Evolutionary conservation across 2,329 filamentous ascomycete genomes (phyloP).

Genomic region (Ophiostoma sp.): DNA sequence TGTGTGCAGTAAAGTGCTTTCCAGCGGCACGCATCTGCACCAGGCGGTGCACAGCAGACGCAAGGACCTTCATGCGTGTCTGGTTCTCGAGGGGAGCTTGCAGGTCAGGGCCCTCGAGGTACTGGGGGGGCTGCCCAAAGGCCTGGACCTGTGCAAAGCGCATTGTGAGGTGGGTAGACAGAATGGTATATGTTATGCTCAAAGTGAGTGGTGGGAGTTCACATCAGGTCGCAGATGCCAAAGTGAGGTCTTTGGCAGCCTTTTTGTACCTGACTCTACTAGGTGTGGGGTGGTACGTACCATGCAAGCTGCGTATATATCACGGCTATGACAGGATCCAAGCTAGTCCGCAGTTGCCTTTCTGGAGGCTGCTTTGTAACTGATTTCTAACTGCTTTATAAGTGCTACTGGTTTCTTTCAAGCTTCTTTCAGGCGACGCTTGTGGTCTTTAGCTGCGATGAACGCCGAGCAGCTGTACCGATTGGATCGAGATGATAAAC

Average conservation of each 20-base stretch:
- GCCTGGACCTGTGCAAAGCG: conserved; percentile 21
- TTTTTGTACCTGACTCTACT: background rate
- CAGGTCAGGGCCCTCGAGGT: conserved; percentile 23
- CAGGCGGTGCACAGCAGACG: conserved; percentile 48
- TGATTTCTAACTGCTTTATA: background rate
- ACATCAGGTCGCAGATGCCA: background rate
- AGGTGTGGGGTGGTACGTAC: background rate
- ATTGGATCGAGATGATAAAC: background rate
- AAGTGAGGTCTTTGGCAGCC: background rate
- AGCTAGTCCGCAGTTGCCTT: background rate
- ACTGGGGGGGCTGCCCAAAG: conserved; percentile 24
- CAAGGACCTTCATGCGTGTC: conserved; percentile 48
- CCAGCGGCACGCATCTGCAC: conserved; percentile 50
- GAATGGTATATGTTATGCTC: conserved; percentile 7
- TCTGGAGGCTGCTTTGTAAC: background rate
- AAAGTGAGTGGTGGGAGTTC: background rate
- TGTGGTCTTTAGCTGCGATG: background rate
- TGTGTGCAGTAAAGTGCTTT: conserved; percentile 48
- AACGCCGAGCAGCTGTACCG: background rate
- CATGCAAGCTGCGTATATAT: background rate
- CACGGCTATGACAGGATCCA: background rate
- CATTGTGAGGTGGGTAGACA: background rate
- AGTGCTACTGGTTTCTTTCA: background rate
- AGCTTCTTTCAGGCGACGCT: background rate
- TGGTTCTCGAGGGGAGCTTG: conserved; percentile 22